Evolutionary conservation across 169 alveolate species (phyloP), one percentile per base, ranked within the genome.

Genomic region (Plasmodium sp.): DNA sequence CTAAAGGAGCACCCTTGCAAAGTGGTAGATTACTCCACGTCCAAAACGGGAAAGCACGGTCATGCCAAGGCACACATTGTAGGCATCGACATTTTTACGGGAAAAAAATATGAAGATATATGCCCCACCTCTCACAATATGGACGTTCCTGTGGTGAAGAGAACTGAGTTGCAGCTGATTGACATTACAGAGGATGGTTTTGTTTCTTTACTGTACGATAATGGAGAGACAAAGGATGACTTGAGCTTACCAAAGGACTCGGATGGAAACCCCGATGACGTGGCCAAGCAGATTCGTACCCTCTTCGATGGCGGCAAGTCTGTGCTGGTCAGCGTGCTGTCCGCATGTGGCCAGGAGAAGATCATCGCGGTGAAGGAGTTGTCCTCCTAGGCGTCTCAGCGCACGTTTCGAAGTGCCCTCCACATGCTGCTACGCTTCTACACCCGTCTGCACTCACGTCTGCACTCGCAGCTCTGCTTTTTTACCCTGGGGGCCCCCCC

Each of bases 1-100:
- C 96, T 99, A 96, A 99, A 98, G 96, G 99, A 99, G 48, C 98
- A 98, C 97, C 99, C 99, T 34, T 99, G 99, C 98, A 99, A 98
- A 97, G 99, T 99, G 39, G 98, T 98, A 39, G 99, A 98, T 84
- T 97, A 97, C 93, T 98, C 99, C 39, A 98, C 99, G 2, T 98
- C 99, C 75, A 99, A 99, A 97, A 98, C 99, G 7, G 99, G 99
- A 67, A 99, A 99, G 97, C 99, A 99, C 97, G 99, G 99, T 54
- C 99, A 99, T 97, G 99, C 99, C 77, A 99, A 99, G 97, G 99
- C 99, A 22, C 98, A 98, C 98, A 98, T 99, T 93, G 99, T 99
- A 81, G 99, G 99, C 83, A 96, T 98, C 41, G 99, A 99, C 94
- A 99, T 99, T 94, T 99, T 99, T 97, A 98, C 99, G 36, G 99